Percentiles rank a stretch among this genome's conserved stretches.
Conservation (phyloP, 2,329 filamentous ascomycete species). For the Phaeosphaeriaceae sp. region DNA sequence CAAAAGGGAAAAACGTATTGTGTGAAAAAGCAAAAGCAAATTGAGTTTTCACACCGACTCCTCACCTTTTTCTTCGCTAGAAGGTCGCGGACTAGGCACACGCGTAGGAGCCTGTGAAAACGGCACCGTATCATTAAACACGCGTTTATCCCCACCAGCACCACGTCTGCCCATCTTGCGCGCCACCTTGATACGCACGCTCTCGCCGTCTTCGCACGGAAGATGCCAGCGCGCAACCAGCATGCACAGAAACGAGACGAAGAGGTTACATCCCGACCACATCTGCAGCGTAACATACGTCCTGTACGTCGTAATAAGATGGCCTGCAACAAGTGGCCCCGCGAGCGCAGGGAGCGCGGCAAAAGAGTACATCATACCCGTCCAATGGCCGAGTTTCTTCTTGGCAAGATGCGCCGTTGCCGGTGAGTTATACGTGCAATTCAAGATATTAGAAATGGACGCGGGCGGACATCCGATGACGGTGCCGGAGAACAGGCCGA, state of each 20-base stretch:
- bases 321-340: slow-evolving; percentile 57
- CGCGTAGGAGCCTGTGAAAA: slow-evolving; percentile 32
- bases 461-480: slow-evolving; percentile 60
- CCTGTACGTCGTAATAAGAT: slow-evolving; percentile 51
- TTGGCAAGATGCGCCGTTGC: slow-evolving; percentile 37
- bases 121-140: slow-evolving; percentile 6
- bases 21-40: too few species aligned
- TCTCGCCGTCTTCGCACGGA: slow-evolving; percentile 36
- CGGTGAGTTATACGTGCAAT: slow-evolving; percentile 37
- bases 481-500: slow-evolving; percentile 56
- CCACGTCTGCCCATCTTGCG: slow-evolving; percentile 11
- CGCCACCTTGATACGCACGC: slow-evolving; percentile 22
- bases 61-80: slow-evolving; percentile 8
- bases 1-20: too few species aligned
- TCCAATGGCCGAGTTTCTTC: slow-evolving; percentile 58
- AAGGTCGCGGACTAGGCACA: slow-evolving; percentile 23
- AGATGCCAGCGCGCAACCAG: slow-evolving; percentile 38
- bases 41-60: too few species aligned
- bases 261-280: slow-evolving; percentile 54
- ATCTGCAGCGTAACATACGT: slow-evolving; percentile 55
- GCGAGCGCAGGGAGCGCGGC: slow-evolving; percentile 54
- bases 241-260: slow-evolving; percentile 53
- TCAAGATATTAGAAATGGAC: slow-evolving; percentile 55
- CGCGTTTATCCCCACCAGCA: slow-evolving; percentile 18
- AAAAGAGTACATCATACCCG: slow-evolving; percentile 59